Conservation (phyloP, 169 alveolate genomes). For the Plasmodium gaboni region DNA sequence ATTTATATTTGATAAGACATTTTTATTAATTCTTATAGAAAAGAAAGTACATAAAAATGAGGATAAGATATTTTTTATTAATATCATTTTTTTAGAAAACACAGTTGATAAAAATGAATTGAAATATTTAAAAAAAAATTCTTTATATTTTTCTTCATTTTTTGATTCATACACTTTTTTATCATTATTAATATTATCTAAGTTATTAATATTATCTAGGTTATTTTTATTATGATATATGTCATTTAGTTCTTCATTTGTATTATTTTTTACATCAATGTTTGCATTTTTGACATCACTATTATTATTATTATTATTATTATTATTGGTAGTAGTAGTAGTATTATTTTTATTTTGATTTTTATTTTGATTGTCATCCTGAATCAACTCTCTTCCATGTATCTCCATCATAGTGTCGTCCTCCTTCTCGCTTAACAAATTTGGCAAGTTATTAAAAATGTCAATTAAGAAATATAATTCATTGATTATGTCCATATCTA, state of each 20-base stretch:
- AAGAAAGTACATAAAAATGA: slow-evolving; percentile 39
- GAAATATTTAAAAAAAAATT: slow-evolving; percentile 21
- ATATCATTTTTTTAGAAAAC: neutral
- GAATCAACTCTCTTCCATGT: too few relatives aligned
- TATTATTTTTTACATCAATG: too few relatives aligned
- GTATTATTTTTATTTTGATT: too few relatives aligned
- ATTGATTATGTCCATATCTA: slow-evolving; percentile 10
- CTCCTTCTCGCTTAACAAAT: neutral
- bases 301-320: too few relatives aligned
- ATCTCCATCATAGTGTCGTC: neutral
- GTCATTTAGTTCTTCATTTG: too few relatives aligned
- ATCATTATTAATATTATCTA: too few relatives aligned
- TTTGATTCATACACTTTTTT: neutral
- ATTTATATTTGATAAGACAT: slow-evolving; percentile 12
- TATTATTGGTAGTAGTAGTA: too few relatives aligned
- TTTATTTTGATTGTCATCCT: too few relatives aligned
- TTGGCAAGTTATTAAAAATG: neutral
- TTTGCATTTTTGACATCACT: too few relatives aligned
- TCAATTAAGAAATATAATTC: slow-evolving; percentile 20
- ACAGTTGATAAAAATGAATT: neutral
- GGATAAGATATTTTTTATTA: slow-evolving; percentile 30
- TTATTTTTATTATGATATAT: too few relatives aligned
- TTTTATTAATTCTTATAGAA: slow-evolving; percentile 7
- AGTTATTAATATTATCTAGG: too few relatives aligned
- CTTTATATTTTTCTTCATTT: slow-evolving; percentile 27